A percentile compares a stretch with the other conserved stretches of the same genome.
Conservation (phyloP, 805 yeast genomes). For the Saccharomyces paradoxus region DNA sequence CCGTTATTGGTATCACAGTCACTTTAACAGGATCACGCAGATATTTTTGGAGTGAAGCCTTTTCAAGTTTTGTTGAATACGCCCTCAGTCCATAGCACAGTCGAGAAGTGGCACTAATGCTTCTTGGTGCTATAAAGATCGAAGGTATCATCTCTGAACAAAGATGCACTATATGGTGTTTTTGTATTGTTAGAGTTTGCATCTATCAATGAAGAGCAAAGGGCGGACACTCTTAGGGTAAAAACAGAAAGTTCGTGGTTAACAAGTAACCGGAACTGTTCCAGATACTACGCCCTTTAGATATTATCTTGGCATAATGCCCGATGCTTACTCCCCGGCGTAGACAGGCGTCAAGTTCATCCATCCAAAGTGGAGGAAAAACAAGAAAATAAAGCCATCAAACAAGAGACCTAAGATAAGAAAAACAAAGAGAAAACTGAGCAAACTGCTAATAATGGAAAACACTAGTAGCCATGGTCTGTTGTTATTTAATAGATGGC, state of each 20-base stretch:
- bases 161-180: neutral
- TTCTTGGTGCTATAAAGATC: neutral
- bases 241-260: neutral
- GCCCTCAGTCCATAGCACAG: neutral
- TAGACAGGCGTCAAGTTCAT: neutral
- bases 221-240: neutral
- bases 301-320: neutral
- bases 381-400: neutral
- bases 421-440: neutral
- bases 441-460: neutral
- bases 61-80: neutral
- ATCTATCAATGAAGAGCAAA: neutral
- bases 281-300: neutral
- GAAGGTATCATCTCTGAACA: neutral
- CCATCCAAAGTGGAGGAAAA: neutral
- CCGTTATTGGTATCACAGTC: conserved; percentile 64
- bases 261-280: neutral
- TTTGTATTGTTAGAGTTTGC: neutral
- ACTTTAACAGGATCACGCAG: conserved; percentile 46
- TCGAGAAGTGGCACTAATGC: neutral
- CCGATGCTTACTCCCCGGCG: neutral
- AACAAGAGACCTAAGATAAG: neutral
- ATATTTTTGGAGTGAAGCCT: conserved; percentile 10
- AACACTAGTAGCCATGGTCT: no score
- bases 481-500: neutral